A percentile compares a stretch with the other conserved stretches of the same genome.
phyloP scores from a whole-genome alignment of 2,329 filamentous ascomycete species.

The Septoria petroselini region DNA sequence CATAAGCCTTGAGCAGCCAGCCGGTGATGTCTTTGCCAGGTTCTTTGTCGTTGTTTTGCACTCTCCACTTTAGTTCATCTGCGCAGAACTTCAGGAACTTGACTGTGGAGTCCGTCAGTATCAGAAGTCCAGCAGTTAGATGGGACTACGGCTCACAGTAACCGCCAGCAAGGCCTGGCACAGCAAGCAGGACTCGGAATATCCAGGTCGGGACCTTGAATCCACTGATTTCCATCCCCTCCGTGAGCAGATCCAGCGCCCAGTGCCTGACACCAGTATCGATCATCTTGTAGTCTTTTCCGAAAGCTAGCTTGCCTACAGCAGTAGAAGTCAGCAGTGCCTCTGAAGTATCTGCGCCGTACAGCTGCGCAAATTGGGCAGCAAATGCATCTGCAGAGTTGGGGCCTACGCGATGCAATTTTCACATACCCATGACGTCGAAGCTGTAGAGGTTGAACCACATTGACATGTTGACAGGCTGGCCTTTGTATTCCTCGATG shows the following conservation, averaged over 20 bases:
- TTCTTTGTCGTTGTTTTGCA: conserved; percentile 27
- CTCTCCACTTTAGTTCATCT: conserved; percentile 36
- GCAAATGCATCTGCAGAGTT: too few species aligned
- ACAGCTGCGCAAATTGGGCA: too few species aligned
- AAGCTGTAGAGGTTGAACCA: conserved; percentile 46
- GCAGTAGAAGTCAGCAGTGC: too few species aligned
- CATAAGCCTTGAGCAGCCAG: conserved; percentile 35
- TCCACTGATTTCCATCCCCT: conserved; percentile 33
- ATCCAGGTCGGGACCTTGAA: conserved; percentile 37
- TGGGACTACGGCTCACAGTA: conserved; percentile 25
- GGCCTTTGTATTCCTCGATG: conserved; percentile 28
- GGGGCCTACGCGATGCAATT: conserved; percentile 11
- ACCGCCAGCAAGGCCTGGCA: conserved; percentile 37
- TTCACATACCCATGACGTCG: conserved; percentile 42
- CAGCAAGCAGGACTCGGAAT: conserved; percentile 33
- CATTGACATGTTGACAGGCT: conserved; percentile 40
- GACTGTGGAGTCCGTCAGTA: neutral
- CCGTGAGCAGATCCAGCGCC: conserved; percentile 40
- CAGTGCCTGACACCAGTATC: conserved; percentile 37
- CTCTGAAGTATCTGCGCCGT: too few species aligned
- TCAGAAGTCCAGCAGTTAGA: neutral
- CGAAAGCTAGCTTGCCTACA: conserved; percentile 42
- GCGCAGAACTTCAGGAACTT: conserved; percentile 40
- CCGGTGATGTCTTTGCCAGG: conserved; percentile 29
- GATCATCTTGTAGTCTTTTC: conserved; percentile 43